These are phyloP conservation scores for Leccinum holopus DNA, from an alignment of 1,284 basidiomycete genomes.

Conservation along the genomic window DNA sequence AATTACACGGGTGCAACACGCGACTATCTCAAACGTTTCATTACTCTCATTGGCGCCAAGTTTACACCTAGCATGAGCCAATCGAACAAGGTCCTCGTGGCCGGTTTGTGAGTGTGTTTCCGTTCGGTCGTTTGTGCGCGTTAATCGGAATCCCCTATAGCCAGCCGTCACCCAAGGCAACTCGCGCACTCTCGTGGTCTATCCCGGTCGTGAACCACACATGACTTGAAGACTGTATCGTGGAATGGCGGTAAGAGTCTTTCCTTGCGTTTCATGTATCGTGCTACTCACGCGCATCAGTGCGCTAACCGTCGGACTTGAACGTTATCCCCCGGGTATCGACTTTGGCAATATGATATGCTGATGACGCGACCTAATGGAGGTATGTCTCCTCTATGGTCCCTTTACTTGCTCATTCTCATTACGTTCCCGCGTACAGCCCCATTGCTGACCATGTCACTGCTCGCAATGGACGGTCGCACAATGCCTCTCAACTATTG, in stretches of 20 bases:
- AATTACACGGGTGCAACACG: slow-evolving; percentile 85
- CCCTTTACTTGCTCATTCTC: neutral
- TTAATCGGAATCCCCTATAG: slow-evolving; percentile 9
- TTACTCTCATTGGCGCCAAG: slow-evolving; percentile 70
- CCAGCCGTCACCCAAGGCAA: slow-evolving; percentile 38
- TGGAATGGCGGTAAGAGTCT: slow-evolving; percentile 55
- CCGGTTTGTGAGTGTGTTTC: slow-evolving; percentile 63
- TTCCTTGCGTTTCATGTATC: neutral
- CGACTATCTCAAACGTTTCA: slow-evolving; percentile 84
- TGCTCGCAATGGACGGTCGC: slow-evolving; percentile 68
- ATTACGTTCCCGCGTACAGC: slow-evolving; percentile 2
- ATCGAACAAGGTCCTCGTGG: slow-evolving; percentile 76
- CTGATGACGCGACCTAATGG: slow-evolving; percentile 44
- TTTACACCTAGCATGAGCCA: slow-evolving; percentile 81
- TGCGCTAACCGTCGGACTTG: slow-evolving; percentile 55
- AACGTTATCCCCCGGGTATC: slow-evolving; percentile 66
- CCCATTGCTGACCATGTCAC: slow-evolving; percentile 82
- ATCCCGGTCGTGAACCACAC: slow-evolving; percentile 86
- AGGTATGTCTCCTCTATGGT: slow-evolving; percentile 47
- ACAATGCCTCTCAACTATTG: slow-evolving; percentile 83
- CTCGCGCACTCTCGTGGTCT: slow-evolving; percentile 73
- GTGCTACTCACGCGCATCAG: slow-evolving; percentile 16
- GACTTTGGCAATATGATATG: slow-evolving; percentile 59
- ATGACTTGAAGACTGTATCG: slow-evolving; percentile 88
- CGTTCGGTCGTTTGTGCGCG: neutral